phyloP scores from a whole-genome alignment of 192 early-diverging fungal genomes.

The Rhizophagus clarus region DNA sequence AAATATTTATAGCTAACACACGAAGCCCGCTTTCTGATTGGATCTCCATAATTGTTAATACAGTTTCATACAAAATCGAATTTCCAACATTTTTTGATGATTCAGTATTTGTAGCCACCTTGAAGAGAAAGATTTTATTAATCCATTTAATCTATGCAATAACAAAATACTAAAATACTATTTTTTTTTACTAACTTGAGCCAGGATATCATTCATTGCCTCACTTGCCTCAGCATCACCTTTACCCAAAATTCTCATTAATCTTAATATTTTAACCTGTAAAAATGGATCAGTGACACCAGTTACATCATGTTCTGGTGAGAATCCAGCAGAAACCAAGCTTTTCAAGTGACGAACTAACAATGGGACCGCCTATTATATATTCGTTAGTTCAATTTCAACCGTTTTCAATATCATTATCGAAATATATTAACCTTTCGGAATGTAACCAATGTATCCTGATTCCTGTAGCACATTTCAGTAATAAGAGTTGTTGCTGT shows the following conservation, averaged over 20 bases:
- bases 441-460: constrained; percentile 69
- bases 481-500: constrained; percentile 87
- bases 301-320: constrained; percentile 94
- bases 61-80: constrained; percentile 96
- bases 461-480: constrained; percentile 82
- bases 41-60: constrained; percentile 94
- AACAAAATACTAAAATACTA: background rate
- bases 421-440: constrained; percentile 54
- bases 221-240: constrained; percentile 83
- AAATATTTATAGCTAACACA: constrained; percentile 95
- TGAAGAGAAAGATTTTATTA: background rate
- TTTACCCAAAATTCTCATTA: constrained; percentile 86
- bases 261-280: constrained; percentile 89
- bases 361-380: constrained; percentile 68
- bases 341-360: constrained; percentile 88
- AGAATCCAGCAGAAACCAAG: constrained; percentile 82
- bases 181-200: constrained; percentile 61
- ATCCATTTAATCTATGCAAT: background rate
- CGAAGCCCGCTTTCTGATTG: constrained; percentile 88
- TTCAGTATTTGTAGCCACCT: constrained; percentile 93
- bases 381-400: background rate
- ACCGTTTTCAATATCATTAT: no score
- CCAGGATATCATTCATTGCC: constrained; percentile 95
- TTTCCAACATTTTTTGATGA: constrained; percentile 95
- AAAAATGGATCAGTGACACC: constrained; percentile 98